Conservation (phyloP, 805 yeast species). For the Kodamaea kakaduensis region DNA sequence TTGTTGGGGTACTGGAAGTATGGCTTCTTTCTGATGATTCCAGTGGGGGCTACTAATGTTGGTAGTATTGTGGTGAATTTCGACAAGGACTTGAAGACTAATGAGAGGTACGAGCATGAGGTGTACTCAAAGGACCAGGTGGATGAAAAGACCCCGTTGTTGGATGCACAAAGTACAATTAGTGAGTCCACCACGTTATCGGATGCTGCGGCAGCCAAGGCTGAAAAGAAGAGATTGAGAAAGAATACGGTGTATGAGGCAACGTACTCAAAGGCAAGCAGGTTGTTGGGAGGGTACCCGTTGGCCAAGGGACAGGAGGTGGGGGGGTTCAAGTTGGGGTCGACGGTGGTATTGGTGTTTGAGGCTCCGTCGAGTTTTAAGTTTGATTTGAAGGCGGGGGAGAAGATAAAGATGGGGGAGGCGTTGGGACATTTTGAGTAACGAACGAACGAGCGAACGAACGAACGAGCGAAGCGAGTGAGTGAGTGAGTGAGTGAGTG, state of each 20-base stretch:
- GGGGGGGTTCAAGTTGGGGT: conserved; percentile 95
- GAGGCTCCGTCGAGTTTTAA: conserved; percentile 86
- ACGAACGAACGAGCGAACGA: too few species aligned
- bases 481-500: too few species aligned
- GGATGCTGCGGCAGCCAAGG: conserved; percentile 10
- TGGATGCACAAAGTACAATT: conserved; percentile 11
- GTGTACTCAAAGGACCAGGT: conserved; percentile 21
- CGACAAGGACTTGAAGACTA: conserved; percentile 85
- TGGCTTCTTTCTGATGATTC: conserved; percentile 98
- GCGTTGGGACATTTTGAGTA: conserved; percentile 51
- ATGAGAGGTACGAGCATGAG: conserved; percentile 59
- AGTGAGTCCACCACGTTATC: conserved; percentile 4
- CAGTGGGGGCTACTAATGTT: conserved; percentile 98
- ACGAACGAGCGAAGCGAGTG: too few species aligned
- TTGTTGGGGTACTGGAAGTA: conserved; percentile 92
- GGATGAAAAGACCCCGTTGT: conserved; percentile 30
- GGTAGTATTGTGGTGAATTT: conserved; percentile 91
- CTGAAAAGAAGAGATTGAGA: conserved; percentile 38
- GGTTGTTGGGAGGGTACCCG: conserved; percentile 79
- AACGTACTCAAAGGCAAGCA: conserved; percentile 76
- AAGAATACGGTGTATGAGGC: conserved; percentile 92
- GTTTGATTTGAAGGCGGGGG: conserved; percentile 68
- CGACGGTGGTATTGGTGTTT: conserved; percentile 93
- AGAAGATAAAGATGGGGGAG: conserved; percentile 82
- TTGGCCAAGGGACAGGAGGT: conserved; percentile 87